Evolutionary conservation across 1,284 basidiomycete species (phyloP), one percentile per base, ranked within the genome.

Genomic region (Leccinum pallidistipes): DNA sequence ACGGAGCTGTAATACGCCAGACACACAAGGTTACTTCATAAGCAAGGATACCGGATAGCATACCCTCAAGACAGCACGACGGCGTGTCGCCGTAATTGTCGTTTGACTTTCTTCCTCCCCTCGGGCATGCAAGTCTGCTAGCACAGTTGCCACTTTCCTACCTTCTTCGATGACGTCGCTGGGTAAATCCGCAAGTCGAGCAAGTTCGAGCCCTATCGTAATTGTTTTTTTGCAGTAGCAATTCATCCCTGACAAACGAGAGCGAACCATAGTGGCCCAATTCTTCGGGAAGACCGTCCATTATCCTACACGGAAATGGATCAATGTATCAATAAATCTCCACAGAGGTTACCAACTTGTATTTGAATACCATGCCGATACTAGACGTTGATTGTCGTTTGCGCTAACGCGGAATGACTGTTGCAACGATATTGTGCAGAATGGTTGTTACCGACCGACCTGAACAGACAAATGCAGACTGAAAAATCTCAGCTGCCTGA

Each of bases 391-490:
- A 83, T 65, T 76, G 78, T 40, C 81, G 80, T 34, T 81, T 80
- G 69, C 79, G 81, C 86, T 90, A 69, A 36, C 21, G 61, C 31
- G 31, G 11, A 10, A 29, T n/a, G 10, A 12, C 7, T 43, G 21
- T 54, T 11, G 6, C 6, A 16, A 47, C 1, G 21, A 47, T 21
- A 27, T 18, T 16, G 29, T 18, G 43, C 4, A 63, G 29, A 31
- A 10, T 7, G n/a, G 24, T 12, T 32, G 3, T 32, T 18, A 59
- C 78, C 65, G 63, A 59, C 78, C 65, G 63, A 93, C 92, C 76
- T 93, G 87, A 7, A 92, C 87, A 11, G 90, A 86, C 5, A 97
- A 81, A 73, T 96, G 92, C 34, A 97, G 77, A 66, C 94, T 94
- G 56, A 24, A 24, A 27, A 7, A 43, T 16, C 1, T 59, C 32